Evolutionary conservation across 768 basidiomycete genomes (phyloP), one percentile per base, ranked within the genome.

Genomic region (Suillus fuscotomentosus): DNA sequence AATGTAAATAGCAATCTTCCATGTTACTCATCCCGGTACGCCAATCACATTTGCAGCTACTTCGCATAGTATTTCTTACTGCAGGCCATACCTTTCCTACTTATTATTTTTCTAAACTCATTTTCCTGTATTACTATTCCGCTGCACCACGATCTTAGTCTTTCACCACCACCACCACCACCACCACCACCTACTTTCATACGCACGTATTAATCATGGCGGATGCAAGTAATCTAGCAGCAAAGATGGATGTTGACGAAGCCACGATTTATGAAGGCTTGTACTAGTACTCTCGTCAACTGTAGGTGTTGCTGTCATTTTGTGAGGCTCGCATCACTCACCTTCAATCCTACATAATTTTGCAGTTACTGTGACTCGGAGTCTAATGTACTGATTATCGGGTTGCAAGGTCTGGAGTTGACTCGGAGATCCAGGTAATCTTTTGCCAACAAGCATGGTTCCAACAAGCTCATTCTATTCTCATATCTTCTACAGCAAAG

Each of bases 201-300:
- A 60, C 43, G 11, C 27, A 27, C 27, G 3, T 34, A 63, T 55
- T 59, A 53, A 66, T 41, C 15, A 84, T 83, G 80, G 70, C 83
- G 36, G 73, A 75, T 31, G 45, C 76, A 24, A 69, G 70, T 36
- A 81, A 79, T 64, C 63, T 73, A 43, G 59, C 73, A n/a, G 70
- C 77, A 39, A 84, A 84, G 68, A 94, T 94, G 92, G 92, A 94
- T 67, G 84, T 94, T 68, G 92, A 94, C 76, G 92, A 94, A 77
- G 83, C 89, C 41, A 84, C 90, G 64, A 95, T 96, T 79, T 95
- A 96, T 78, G 95, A 96, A 80, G 92, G 94, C 59, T 82, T 97
- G 56, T 96, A 97, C 24, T 24, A 24, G 24, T 24, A 24, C 79
- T 95, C 94, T 69, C 90, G 94, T 70, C 94, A 96, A 81, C 80